Base-by-base conservation (phyloP, 169 alveolate genomes). In the Plasmodium malariae region DNA sequence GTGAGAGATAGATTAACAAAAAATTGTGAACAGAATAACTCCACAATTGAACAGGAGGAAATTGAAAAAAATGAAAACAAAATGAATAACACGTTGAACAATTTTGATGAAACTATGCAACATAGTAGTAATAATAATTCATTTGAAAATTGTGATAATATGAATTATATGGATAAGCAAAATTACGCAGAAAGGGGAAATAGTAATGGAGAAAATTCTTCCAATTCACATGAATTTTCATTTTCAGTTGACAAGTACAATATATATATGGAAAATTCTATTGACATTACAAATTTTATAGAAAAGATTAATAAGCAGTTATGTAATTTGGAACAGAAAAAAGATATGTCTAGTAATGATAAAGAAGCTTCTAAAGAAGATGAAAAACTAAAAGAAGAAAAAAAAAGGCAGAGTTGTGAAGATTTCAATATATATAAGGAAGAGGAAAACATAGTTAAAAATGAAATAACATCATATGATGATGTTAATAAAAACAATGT, bases 321-420 rank as follows among this genome's bases (percentile, higher is more conserved):
- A 19, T 60, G 11, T 32, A 62, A 70, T 24, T 36, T 65, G 65
- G 88, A 67, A 88, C 91, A 32, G 67, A 92, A 9, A 60, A 88
- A 69, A 21, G 74, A 63, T 24, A 62, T 87, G 37, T 73, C 89
- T 36, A 72, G 89, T 59, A 49, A 67, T 65, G 96, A 95, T 45
- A 88, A 91, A 30, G 86, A 93, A 1, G 90, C 91, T 45, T 87
- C 55, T n/a, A n/a, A 60, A 36, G 92, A 86, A 92, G 59, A 87
- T 92, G 69, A 93, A 89, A 70, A 48, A 36, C 17, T 32, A 21
- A 43, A 34, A 32, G 55, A 71, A 28, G 28, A 62, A n/a, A 19
- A 49, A 49, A 71, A 19, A 62, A 30, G 5, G 21, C 17, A 26
- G 28, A 48, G 63, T 24, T 40, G 63, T 28, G 34, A 28, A 24